These are phyloP conservation scores for Coprinopsis cinerea DNA, from an alignment of 768 basidiomycete species.

Conservation along the genomic window DNA sequence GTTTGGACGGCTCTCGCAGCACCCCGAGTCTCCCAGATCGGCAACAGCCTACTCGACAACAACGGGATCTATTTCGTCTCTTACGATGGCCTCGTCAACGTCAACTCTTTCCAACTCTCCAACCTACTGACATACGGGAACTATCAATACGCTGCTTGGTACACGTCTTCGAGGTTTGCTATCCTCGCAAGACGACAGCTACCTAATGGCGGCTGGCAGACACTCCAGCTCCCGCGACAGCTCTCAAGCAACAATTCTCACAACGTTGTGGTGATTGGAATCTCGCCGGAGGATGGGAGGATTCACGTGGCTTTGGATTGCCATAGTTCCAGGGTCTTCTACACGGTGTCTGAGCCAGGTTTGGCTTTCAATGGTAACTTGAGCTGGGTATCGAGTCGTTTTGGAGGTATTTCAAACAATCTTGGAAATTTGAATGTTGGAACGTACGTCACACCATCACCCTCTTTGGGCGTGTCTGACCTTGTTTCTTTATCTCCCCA, in stretches of 20 bases:
- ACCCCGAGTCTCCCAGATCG: conserved; percentile 33
- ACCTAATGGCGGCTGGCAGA: conserved; percentile 35
- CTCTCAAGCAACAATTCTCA: conserved; percentile 38
- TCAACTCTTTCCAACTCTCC: conserved; percentile 41
- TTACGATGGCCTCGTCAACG: conserved; percentile 42
- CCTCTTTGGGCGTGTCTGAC: neutral
- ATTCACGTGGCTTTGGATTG: conserved; percentile 45
- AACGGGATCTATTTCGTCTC: conserved; percentile 40
- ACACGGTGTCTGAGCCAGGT: conserved; percentile 35
- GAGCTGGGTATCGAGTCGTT: conserved; percentile 37
- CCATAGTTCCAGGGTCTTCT: conserved; percentile 37
- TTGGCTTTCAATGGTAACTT: conserved; percentile 33
- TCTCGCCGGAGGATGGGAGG: conserved; percentile 39
- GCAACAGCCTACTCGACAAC: conserved; percentile 32
- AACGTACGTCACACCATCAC: conserved; percentile 25
- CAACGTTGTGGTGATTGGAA: conserved; percentile 38
- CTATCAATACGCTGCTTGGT: conserved; percentile 43
- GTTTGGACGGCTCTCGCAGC: conserved; percentile 20
- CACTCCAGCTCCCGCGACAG: conserved; percentile 36
- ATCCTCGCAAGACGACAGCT: conserved; percentile 35
- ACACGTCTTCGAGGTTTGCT: conserved; percentile 34
- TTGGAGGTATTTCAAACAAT: conserved; percentile 34
- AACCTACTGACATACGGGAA: conserved; percentile 32
- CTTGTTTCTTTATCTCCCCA: conserved; percentile 11
- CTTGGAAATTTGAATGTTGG: conserved; percentile 37